Conservation (phyloP, 78 protist genomes). For the Dictyostelium intermedium region DNA sequence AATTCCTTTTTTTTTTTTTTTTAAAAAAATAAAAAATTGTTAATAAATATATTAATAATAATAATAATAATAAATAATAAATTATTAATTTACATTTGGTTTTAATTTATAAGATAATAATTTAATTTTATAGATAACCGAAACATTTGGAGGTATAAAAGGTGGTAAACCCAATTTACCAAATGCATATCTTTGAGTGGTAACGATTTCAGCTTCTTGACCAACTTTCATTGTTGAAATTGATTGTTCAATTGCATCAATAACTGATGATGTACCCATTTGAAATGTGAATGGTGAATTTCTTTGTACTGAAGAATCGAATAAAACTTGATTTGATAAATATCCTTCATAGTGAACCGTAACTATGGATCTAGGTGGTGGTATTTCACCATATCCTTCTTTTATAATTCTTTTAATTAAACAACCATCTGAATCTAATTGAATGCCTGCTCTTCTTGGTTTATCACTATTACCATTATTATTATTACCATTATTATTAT, state of each 20-base stretch:
- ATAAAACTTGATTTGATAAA: constrained; percentile 30
- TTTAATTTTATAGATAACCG: constrained; percentile 59
- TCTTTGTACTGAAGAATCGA: constrained; percentile 44
- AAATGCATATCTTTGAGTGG: constrained; percentile 48
- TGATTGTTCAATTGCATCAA: constrained; percentile 62
- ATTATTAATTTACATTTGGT: not conserved
- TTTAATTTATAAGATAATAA: constrained; percentile 35
- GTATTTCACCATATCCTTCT: constrained; percentile 56
- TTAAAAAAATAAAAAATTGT: not conserved
- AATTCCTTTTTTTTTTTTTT: too few species aligned
- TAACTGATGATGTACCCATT: not conserved
- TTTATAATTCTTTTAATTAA: constrained; percentile 56
- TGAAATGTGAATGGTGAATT: constrained; percentile 63
- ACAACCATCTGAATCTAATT: constrained; percentile 66
- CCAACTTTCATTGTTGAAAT: constrained; percentile 61
- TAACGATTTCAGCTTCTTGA: constrained; percentile 68
- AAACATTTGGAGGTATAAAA: constrained; percentile 46
- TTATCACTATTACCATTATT: not conserved
- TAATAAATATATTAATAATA: not conserved
- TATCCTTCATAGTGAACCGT: constrained; percentile 68
- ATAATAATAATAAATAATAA: too few species aligned
- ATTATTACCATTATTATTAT: not conserved
- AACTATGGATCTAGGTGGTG: constrained; percentile 47
- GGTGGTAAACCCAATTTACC: constrained; percentile 76
- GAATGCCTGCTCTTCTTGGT: constrained; percentile 43